Conservation (phyloP, 306 rosid species). For the Spatholobus suberectus region DNA sequence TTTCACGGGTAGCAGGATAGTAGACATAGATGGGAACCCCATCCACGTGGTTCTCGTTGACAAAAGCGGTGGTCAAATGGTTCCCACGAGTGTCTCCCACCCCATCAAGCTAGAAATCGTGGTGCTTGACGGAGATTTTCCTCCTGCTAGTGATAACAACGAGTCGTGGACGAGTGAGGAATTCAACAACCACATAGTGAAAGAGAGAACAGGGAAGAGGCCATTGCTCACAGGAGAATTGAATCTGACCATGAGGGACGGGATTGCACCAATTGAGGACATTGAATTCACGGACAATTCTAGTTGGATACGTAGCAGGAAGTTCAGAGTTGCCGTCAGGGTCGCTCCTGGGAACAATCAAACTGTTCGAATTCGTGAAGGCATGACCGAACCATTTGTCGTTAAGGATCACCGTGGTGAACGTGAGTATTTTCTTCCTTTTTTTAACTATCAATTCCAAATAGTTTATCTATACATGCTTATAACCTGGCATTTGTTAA, state of each 20-base stretch:
- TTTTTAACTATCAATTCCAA: no score
- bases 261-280: constrained; percentile 60
- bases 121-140: constrained; percentile 91
- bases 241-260: constrained; percentile 63
- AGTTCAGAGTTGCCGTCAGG: constrained; percentile 71
- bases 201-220: constrained; percentile 76
- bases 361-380: constrained; percentile 63
- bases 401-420: constrained; percentile 98
- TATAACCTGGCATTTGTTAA: no score
- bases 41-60: constrained; percentile 61
- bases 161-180: constrained; percentile 68
- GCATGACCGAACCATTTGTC: constrained; percentile 68
- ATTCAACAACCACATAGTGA: constrained; percentile 60
- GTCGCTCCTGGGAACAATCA: constrained; percentile 51
- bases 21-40: constrained; percentile 50
- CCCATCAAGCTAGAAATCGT: constrained; percentile 69
- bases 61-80: constrained; percentile 37
- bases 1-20: constrained; percentile 71
- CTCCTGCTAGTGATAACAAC: background rate
- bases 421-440: constrained; percentile 55
- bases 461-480: no score
- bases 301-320: constrained; percentile 88
- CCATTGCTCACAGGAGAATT: constrained; percentile 82
- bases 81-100: constrained; percentile 46
- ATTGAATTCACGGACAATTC: constrained; percentile 87